Conservation (phyloP, 805 yeast species). For the Candida caryicola region DNA sequence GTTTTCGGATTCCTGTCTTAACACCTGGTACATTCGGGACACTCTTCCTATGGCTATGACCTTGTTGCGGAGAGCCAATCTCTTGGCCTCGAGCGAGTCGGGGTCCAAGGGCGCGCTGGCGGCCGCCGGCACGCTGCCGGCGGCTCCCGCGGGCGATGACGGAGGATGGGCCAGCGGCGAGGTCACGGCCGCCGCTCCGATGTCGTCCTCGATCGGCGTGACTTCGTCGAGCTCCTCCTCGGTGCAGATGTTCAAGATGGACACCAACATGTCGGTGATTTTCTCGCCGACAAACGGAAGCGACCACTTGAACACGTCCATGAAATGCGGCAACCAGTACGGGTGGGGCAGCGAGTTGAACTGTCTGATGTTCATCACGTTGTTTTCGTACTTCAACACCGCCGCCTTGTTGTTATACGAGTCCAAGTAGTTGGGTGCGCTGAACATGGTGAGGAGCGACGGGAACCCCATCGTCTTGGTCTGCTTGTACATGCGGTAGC, state of each 20-base stretch:
- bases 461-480: conserved; percentile 87
- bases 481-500: conserved; percentile 89
- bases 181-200: conserved; percentile 25
- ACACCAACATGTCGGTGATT: conserved; percentile 87
- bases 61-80: conserved; percentile 71
- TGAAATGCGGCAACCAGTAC: conserved; percentile 92
- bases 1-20: conserved; percentile 84
- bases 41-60: conserved; percentile 95
- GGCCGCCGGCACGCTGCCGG: conserved; percentile 6
- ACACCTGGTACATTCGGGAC: conserved; percentile 84
- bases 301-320: conserved; percentile 98
- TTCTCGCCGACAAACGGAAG: conserved; percentile 96
- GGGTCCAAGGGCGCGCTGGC: conserved; percentile 7
- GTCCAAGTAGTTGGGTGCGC: conserved; percentile 94
- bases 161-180: conserved; percentile 11
- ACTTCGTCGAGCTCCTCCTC: conserved; percentile 89
- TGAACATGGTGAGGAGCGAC: conserved; percentile 81
- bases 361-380: conserved; percentile 93
- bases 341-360: conserved; percentile 94
- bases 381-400: conserved; percentile 83
- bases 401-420: conserved; percentile 94
- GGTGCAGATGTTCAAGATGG: conserved; percentile 89
- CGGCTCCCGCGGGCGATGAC: conserved; percentile 7
- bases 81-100: conserved; percentile 33
- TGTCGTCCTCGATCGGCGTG: conserved; percentile 47